Percentiles rank a stretch among this genome's conserved stretches.
Evolutionary conservation across 495 filamentous ascomycete genomes (phyloP).

Genomic region (Trichoderma reesei): DNA sequence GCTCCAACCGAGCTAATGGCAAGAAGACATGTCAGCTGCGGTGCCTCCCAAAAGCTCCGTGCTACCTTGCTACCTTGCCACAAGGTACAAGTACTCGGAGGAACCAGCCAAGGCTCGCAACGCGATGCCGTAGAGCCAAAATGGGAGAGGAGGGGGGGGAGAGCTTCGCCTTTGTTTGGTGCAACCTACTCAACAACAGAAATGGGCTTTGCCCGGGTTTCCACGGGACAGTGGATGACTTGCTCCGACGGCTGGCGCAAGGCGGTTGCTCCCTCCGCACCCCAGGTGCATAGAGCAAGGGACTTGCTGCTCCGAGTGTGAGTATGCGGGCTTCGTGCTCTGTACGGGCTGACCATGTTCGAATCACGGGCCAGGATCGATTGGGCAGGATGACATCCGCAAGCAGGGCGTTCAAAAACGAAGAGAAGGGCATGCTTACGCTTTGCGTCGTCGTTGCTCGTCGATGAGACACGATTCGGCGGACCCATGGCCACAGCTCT

Average conservation of each 20-base stretch:
- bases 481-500: slow-evolving; percentile 25
- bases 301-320: slow-evolving; percentile 28
- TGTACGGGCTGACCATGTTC: slow-evolving; percentile 16
- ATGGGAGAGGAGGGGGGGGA: neutral
- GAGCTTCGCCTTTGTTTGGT: neutral
- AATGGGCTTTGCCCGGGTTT: slow-evolving; percentile 19
- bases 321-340: neutral
- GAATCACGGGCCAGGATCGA: slow-evolving; percentile 6
- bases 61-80: too few species aligned
- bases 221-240: slow-evolving; percentile 35
- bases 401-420: neutral
- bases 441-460: slow-evolving; percentile 18
- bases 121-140: neutral
- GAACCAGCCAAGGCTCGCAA: neutral
- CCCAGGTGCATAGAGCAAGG: slow-evolving; percentile 59
- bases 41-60: neutral
- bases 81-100: too few species aligned
- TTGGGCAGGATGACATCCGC: neutral
- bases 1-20: slow-evolving; percentile 52
- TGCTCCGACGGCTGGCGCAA: slow-evolving; percentile 30
- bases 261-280: slow-evolving; percentile 44
- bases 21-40: neutral
- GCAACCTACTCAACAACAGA: slow-evolving; percentile 53
- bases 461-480: slow-evolving; percentile 27
- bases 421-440: slow-evolving; percentile 18